Evolutionary conservation across 176 grass and related monocot species (phyloP).

Genomic region (Triticum turgidum): DNA sequence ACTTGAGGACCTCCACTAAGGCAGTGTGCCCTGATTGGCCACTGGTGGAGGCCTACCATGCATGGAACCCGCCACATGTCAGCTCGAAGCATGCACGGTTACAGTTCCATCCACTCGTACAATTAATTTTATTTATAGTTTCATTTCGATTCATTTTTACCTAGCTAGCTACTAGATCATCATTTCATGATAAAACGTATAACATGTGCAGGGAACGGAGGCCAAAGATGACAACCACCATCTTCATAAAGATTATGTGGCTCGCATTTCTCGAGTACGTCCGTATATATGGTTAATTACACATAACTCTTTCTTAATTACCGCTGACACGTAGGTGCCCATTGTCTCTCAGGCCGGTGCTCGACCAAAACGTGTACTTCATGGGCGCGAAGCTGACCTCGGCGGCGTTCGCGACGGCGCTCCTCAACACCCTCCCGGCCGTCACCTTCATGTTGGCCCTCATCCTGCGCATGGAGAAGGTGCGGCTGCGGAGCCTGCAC

Average conservation of each 20-base stretch:
- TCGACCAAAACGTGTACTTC: slow-evolving; percentile 91
- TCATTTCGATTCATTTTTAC: too few species aligned
- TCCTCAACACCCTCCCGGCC: slow-evolving; percentile 75
- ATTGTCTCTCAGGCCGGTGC: slow-evolving; percentile 55
- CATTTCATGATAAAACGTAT: background rate
- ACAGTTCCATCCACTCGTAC: too few species aligned
- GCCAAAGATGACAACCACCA: slow-evolving; percentile 56
- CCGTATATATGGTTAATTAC: background rate
- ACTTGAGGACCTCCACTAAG: slow-evolving; percentile 6
- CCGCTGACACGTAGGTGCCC: too few species aligned
- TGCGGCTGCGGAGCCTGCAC: slow-evolving; percentile 57
- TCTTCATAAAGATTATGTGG: slow-evolving; percentile 69
- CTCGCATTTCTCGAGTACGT: slow-evolving; percentile 66
- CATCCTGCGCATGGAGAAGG: slow-evolving; percentile 67
- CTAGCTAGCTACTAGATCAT: too few species aligned
- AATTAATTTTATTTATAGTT: too few species aligned
- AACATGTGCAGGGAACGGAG: slow-evolving; percentile 47
- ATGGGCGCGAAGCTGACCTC: slow-evolving; percentile 64
- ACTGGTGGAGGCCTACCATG: background rate
- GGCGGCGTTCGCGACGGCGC: slow-evolving; percentile 64
- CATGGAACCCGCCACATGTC: background rate
- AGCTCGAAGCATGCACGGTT: background rate
- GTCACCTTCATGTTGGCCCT: slow-evolving; percentile 78
- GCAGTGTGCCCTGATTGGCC: slow-evolving; percentile 1
- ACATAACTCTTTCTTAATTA: background rate